A percentile compares a stretch with the other conserved stretches of the same genome.
These are phyloP conservation scores for Neurospora terricola DNA, from an alignment of 495 filamentous ascomycete genomes.

Conservation along the genomic window DNA sequence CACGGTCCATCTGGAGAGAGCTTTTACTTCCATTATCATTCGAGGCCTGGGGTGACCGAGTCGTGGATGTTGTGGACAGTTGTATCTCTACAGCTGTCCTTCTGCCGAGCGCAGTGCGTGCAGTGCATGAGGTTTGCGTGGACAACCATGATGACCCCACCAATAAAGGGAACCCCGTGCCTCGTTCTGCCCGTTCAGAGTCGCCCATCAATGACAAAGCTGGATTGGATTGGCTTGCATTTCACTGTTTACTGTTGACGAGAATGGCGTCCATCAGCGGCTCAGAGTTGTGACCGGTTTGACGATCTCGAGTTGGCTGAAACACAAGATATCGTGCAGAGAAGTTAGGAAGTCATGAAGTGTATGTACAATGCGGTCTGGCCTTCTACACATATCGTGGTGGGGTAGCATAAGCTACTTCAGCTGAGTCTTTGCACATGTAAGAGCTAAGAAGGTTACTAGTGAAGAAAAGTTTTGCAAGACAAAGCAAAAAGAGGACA, in stretches of 20 bases:
- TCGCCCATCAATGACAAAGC: not conserved
- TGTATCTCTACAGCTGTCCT: not conserved
- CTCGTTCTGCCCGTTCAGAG: not conserved
- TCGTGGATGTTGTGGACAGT: not conserved
- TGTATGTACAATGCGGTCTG: not conserved
- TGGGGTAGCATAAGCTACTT: not conserved
- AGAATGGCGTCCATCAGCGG: not conserved
- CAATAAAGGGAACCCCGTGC: not conserved
- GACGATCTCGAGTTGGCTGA: not conserved
- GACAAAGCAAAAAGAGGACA: not conserved
- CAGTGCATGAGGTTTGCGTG: not conserved
- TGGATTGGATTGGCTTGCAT: not conserved
- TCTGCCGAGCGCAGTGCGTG: not conserved
- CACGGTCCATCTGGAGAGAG: not conserved
- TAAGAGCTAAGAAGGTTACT: not conserved
- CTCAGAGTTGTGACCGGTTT: not conserved
- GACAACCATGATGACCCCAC: not conserved
- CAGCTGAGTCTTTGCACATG: not conserved
- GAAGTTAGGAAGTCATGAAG: not conserved
- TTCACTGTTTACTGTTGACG: not conserved
- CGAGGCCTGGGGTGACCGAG: not conserved
- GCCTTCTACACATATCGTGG: not conserved
- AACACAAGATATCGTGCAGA: not conserved
- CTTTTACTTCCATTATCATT: not conserved
- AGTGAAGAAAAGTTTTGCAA: not conserved